Conservation (phyloP, 1,284 basidiomycete species). For the Irpex rosettiformis region DNA sequence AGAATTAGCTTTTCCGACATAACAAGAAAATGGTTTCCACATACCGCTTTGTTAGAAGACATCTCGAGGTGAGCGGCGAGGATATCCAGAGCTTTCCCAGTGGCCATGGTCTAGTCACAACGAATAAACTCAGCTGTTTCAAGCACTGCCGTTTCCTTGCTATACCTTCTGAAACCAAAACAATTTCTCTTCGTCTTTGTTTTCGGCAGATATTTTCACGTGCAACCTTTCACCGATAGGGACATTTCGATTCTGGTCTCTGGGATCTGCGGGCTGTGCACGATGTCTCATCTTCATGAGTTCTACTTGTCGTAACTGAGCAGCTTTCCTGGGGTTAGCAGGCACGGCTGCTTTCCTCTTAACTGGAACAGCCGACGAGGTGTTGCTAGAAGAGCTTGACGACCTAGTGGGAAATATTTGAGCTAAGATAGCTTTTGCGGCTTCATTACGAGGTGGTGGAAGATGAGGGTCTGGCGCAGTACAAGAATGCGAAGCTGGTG, state of each 20-base stretch:
- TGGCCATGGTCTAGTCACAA: constrained; percentile 29
- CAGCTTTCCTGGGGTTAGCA: constrained; percentile 51
- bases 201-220: constrained; percentile 39
- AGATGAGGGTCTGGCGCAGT: constrained; percentile 19
- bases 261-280: constrained; percentile 59
- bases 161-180: constrained; percentile 71
- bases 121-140: background rate
- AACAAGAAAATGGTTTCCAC: background rate
- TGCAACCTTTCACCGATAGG: constrained; percentile 55
- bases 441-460: constrained; percentile 33
- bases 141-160: background rate
- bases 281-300: constrained; percentile 72
- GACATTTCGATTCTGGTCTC: constrained; percentile 42
- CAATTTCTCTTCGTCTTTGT: constrained; percentile 34
- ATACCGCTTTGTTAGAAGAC: constrained; percentile 20
- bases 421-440: constrained; percentile 50
- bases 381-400: constrained; percentile 17
- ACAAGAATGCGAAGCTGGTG: constrained; percentile 55
- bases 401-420: constrained; percentile 44
- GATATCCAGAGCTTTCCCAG: constrained; percentile 36
- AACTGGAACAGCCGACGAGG: constrained; percentile 15
- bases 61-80: constrained; percentile 29
- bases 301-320: constrained; percentile 53
- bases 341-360: constrained; percentile 21
- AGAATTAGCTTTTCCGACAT: background rate